phyloP scores from a whole-genome alignment of 768 basidiomycete species.

The Albatrellus ellisii region DNA sequence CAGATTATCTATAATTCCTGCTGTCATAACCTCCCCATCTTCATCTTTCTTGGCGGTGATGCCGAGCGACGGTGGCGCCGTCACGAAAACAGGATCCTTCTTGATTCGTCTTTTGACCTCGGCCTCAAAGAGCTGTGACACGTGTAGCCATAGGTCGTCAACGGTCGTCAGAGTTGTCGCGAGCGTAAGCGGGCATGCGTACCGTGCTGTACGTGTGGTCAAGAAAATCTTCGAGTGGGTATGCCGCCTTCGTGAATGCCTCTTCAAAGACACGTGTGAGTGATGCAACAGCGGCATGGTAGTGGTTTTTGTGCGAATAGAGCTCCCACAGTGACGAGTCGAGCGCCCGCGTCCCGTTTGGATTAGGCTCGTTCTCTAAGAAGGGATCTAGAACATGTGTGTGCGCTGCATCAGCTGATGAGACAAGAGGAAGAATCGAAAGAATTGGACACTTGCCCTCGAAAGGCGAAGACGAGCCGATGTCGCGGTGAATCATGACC shows the following conservation, averaged over 20 bases:
- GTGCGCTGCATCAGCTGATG: neutral
- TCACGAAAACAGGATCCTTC: slow-evolving; percentile 56
- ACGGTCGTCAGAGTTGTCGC: slow-evolving; percentile 4
- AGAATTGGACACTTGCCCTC: too few species aligned
- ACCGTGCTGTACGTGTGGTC: slow-evolving; percentile 89
- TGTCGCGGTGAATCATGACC: slow-evolving; percentile 76
- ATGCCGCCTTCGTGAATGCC: slow-evolving; percentile 88
- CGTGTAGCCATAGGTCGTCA: neutral
- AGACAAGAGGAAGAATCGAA: neutral
- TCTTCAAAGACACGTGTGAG: slow-evolving; percentile 77
- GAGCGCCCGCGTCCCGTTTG: slow-evolving; percentile 65
- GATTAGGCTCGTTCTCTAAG: slow-evolving; percentile 49
- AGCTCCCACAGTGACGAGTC: slow-evolving; percentile 93
- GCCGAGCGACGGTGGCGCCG: too few species aligned
- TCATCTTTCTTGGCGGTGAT: too few species aligned
- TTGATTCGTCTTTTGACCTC: slow-evolving; percentile 71
- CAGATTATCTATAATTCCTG: too few species aligned
- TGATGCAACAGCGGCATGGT: slow-evolving; percentile 79
- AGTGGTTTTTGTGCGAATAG: slow-evolving; percentile 64
- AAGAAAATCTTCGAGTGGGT: slow-evolving; percentile 89
- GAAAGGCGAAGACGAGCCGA: slow-evolving; percentile 19
- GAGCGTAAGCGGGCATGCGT: slow-evolving; percentile 14
- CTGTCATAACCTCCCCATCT: too few species aligned
- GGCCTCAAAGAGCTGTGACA: slow-evolving; percentile 67
- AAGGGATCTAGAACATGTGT: slow-evolving; percentile 46